Conservation (phyloP, 306 rosid species). For the Hippophae gyantsensis region DNA sequence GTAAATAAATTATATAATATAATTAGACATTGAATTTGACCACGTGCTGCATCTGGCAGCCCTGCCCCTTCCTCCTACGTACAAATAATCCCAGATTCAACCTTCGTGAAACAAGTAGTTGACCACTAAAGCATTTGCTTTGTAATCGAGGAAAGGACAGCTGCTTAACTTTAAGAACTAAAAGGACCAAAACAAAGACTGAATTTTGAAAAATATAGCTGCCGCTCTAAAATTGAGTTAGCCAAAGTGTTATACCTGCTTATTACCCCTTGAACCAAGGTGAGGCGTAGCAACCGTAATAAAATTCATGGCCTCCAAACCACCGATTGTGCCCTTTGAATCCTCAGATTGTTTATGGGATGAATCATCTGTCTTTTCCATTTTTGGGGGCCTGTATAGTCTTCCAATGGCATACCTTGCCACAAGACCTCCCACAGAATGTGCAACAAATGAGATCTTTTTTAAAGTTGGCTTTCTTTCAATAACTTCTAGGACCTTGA, state of each 20-base stretch:
- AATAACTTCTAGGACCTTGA: constrained; percentile 62
- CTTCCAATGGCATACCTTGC: constrained; percentile 88
- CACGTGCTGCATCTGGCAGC: too few relatives aligned
- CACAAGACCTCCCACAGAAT: constrained; percentile 94
- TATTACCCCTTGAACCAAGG: constrained; percentile 94
- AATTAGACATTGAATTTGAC: too few relatives aligned
- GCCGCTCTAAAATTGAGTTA: not conserved
- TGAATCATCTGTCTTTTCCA: constrained; percentile 24
- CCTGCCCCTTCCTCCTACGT: too few relatives aligned
- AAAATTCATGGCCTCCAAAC: constrained; percentile 82
- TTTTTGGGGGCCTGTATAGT: constrained; percentile 52
- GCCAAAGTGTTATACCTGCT: constrained; percentile 45
- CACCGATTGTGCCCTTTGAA: constrained; percentile 52
- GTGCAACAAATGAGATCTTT: constrained; percentile 80
- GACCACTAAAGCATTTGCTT: too few relatives aligned
- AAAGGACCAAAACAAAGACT: too few relatives aligned
- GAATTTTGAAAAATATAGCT: too few relatives aligned
- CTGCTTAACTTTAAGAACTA: too few relatives aligned
- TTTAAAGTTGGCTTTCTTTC: constrained; percentile 55
- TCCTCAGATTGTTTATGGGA: constrained; percentile 30
- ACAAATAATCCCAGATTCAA: too few relatives aligned
- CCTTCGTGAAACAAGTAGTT: too few relatives aligned
- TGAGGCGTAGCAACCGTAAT: constrained; percentile 95
- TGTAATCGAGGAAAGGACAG: too few relatives aligned
- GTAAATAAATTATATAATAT: too few relatives aligned